A percentile compares a stretch with the other conserved stretches of the same genome.
These are phyloP conservation scores for Proliferodiscus dingleyae DNA, from an alignment of 2,329 filamentous ascomycete genomes.

Conservation along the genomic window DNA sequence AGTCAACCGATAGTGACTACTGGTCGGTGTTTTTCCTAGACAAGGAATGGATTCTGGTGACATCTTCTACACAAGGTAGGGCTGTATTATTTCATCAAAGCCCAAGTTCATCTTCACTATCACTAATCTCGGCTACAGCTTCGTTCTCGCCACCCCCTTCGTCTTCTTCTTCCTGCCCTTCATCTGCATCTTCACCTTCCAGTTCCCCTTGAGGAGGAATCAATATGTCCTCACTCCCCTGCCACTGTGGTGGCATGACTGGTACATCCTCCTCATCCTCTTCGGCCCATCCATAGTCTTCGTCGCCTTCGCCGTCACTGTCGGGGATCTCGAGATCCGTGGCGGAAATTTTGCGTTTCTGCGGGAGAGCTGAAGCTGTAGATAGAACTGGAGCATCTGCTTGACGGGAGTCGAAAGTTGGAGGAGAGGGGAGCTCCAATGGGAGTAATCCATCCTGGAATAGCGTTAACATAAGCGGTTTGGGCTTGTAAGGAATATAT, in stretches of 20 bases:
- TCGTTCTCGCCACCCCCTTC: neutral
- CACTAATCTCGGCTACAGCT: slow-evolving; percentile 6
- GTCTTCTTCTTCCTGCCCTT: slow-evolving; percentile 8
- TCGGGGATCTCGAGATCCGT: slow-evolving; percentile 56
- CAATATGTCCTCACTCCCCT: slow-evolving; percentile 61
- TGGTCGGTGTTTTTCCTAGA: too few relatives aligned
- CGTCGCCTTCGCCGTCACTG: slow-evolving; percentile 55
- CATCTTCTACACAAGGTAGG: too few relatives aligned
- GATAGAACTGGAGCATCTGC: slow-evolving; percentile 3
- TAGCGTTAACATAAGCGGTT: neutral
- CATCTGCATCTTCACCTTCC: slow-evolving; percentile 16
- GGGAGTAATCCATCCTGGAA: slow-evolving; percentile 13
- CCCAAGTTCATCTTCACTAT: slow-evolving; percentile 23
- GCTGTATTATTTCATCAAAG: slow-evolving; percentile 6
- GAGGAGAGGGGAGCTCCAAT: slow-evolving; percentile 7
- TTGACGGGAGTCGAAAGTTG: slow-evolving; percentile 8
- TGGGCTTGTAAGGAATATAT: too few relatives aligned
- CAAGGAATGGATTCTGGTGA: too few relatives aligned
- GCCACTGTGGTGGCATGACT: slow-evolving; percentile 59
- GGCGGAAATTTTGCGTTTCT: slow-evolving; percentile 61
- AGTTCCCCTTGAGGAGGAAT: slow-evolving; percentile 30
- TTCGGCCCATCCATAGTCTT: slow-evolving; percentile 69
- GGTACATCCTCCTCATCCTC: slow-evolving; percentile 59
- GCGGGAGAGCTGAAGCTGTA: slow-evolving; percentile 32
- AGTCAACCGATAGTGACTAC: too few relatives aligned